Evolutionary conservation across 352 stramenopile genomes (phyloP).

Genomic region (Pythium aphanidermatum): DNA sequence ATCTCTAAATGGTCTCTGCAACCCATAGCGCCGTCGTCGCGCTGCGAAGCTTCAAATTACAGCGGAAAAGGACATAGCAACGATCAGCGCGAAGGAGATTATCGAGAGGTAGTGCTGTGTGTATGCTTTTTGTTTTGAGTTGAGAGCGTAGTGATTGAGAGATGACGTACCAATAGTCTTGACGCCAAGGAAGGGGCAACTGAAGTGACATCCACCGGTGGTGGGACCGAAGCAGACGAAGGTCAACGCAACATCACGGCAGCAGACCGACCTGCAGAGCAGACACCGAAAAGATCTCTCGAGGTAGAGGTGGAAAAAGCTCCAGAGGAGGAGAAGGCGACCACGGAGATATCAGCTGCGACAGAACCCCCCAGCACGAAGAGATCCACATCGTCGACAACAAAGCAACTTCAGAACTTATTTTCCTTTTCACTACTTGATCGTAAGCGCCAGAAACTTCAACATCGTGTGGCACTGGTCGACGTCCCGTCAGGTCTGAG

Average conservation of each 20-base stretch:
- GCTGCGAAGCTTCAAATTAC: slow-evolving; percentile 47
- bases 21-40: slow-evolving; percentile 53
- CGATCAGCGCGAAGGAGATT: slow-evolving; percentile 17
- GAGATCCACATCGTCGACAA: slow-evolving; percentile 5
- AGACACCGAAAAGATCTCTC: too few species aligned
- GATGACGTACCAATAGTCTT: too few species aligned
- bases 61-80: slow-evolving; percentile 16
- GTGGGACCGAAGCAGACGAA: too few species aligned
- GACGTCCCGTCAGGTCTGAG: slow-evolving; percentile 33
- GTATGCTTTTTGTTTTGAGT: too few species aligned
- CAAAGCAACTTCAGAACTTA: slow-evolving; percentile 22
- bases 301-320: too few species aligned
- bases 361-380: not conserved
- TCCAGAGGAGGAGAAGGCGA: not conserved
- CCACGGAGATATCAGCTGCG: not conserved
- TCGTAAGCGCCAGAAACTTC: slow-evolving; percentile 25
- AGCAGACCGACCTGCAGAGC: too few species aligned
- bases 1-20: not conserved
- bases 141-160: too few species aligned
- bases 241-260: too few species aligned
- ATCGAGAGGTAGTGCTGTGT: slow-evolving; percentile 16
- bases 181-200: too few species aligned
- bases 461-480: slow-evolving; percentile 18
- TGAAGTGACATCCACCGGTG: too few species aligned
- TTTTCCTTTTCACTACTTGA: slow-evolving; percentile 27